A percentile compares a stretch with the other conserved stretches of the same genome.
phyloP scores from a whole-genome alignment of 225 moss, liverwort and hornwort species.

The Lunularia cruciata region DNA sequence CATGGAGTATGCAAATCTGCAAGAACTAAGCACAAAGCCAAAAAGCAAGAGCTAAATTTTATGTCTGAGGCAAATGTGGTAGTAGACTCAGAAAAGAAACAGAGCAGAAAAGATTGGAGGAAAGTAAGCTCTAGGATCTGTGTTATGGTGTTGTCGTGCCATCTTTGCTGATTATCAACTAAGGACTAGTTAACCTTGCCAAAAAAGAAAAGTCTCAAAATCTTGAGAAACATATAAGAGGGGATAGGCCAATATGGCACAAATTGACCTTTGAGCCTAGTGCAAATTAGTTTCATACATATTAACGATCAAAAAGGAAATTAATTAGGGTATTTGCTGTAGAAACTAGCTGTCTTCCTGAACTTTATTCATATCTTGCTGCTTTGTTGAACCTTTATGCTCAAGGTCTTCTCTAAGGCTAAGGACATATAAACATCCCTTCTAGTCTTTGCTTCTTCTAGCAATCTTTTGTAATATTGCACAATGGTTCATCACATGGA shows the following conservation, averaged over 20 bases:
- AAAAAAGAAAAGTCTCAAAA: neutral
- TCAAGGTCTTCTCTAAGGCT: conserved; percentile 75
- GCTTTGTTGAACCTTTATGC: conserved; percentile 66
- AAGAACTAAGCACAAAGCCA: too few relatives aligned
- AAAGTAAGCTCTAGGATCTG: too few relatives aligned
- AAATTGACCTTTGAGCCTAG: too few relatives aligned
- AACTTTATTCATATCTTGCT: conserved; percentile 64
- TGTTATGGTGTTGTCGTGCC: too few relatives aligned
- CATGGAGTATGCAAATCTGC: too few relatives aligned
- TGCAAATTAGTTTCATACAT: too few relatives aligned
- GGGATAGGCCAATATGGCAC: too few relatives aligned
- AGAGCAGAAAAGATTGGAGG: too few relatives aligned
- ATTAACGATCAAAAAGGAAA: neutral
- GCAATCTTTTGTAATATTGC: conserved; percentile 79
- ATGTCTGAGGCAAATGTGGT: too few relatives aligned
- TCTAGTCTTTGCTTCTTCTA: conserved; percentile 66
- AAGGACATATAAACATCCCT: conserved; percentile 60
- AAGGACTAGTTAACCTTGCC: conserved; percentile 72
- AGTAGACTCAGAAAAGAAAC: too few relatives aligned
- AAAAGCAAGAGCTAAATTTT: too few relatives aligned
- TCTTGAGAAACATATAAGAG: neutral
- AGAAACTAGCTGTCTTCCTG: conserved; percentile 72
- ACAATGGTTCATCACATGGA: neutral
- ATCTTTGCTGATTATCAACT: conserved; percentile 77
- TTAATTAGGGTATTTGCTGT: conserved; percentile 52